Conservation (phyloP, 768 basidiomycete genomes). For the Collybia nuda region DNA sequence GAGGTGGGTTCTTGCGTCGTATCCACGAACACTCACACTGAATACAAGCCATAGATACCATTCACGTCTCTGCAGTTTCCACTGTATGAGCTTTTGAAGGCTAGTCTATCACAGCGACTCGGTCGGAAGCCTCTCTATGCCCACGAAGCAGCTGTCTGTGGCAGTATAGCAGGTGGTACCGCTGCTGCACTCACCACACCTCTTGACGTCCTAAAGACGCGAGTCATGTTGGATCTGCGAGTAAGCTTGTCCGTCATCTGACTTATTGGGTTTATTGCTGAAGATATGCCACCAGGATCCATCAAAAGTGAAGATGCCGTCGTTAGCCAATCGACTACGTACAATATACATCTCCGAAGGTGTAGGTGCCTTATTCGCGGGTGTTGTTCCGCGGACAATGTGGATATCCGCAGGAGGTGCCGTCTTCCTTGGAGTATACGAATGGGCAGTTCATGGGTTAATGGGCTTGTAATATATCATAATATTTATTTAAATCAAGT, state of each 20-base stretch:
- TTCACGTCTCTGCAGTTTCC: conserved; percentile 97
- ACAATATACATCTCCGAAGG: conserved; percentile 79
- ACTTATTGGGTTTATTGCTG: neutral
- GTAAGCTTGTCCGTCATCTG: conserved; percentile 38
- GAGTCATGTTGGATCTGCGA: conserved; percentile 91
- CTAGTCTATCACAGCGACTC: conserved; percentile 53
- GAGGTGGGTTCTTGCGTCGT: conserved; percentile 26
- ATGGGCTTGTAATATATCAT: conserved; percentile 24
- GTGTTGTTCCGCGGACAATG: conserved; percentile 86
- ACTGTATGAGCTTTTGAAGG: conserved; percentile 86
- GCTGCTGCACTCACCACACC: conserved; percentile 93
- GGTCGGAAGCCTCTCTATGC: conserved; percentile 59
- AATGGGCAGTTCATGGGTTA: conserved; percentile 66
- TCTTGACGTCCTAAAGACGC: conserved; percentile 93
- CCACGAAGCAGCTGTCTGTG: conserved; percentile 84
- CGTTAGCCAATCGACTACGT: conserved; percentile 53
- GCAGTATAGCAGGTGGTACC: conserved; percentile 86
- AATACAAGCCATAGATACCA: conserved; percentile 64
- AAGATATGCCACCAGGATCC: conserved; percentile 40
- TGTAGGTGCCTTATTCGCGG: conserved; percentile 72
- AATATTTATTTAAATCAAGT: neutral
- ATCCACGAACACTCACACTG: conserved; percentile 3
- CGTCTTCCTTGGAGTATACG: conserved; percentile 96
- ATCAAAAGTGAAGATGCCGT: conserved; percentile 47
- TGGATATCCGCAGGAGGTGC: conserved; percentile 98